Evolutionary conservation across 2,329 filamentous ascomycete genomes (phyloP).

Genomic region (Diplodia seriata): DNA sequence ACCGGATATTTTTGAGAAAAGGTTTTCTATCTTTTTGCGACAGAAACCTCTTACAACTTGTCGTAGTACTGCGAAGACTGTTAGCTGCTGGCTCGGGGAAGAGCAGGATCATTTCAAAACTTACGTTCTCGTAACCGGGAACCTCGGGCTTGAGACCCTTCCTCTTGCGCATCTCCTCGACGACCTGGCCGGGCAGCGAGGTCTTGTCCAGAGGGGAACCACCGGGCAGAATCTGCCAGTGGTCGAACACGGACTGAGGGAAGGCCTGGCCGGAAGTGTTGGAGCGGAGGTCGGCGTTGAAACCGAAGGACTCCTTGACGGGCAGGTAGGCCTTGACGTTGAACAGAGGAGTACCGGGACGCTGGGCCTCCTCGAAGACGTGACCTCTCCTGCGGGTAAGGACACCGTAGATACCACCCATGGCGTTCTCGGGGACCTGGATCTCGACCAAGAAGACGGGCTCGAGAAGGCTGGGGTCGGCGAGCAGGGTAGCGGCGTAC

Average conservation of each 20-base stretch:
- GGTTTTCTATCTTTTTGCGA: constrained; percentile 53
- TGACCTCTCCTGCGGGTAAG: constrained; percentile 97
- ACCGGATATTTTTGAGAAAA: constrained; percentile 39
- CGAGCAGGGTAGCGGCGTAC: constrained; percentile 89
- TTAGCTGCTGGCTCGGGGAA: constrained; percentile 49
- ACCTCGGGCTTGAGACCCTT: constrained; percentile 99
- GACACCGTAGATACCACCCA: constrained; percentile 99
- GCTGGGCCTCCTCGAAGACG: constrained; percentile 98
- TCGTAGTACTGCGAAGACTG: constrained; percentile 80
- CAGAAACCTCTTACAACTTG: constrained; percentile 80
- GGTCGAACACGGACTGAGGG: constrained; percentile 98
- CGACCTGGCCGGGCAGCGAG: constrained; percentile 82
- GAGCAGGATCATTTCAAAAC: constrained; percentile 51
- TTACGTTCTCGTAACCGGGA: constrained; percentile 93
- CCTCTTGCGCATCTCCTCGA: constrained; percentile 93
- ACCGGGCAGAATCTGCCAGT: constrained; percentile 96
- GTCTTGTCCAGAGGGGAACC: constrained; percentile 86
- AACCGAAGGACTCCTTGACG: constrained; percentile 98
- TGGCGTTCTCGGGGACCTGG: constrained; percentile 96
- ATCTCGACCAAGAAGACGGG: constrained; percentile 99
- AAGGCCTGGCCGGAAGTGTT: constrained; percentile 97
- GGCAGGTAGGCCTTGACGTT: constrained; percentile 98
- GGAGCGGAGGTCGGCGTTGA: constrained; percentile 95
- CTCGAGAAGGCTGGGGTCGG: constrained; percentile 90
- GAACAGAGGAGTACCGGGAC: constrained; percentile 98